Evolutionary conservation across 2,329 filamentous ascomycete genomes (phyloP), one percentile per base, ranked within the genome.

Genomic region (Thelonectria blattea): DNA sequence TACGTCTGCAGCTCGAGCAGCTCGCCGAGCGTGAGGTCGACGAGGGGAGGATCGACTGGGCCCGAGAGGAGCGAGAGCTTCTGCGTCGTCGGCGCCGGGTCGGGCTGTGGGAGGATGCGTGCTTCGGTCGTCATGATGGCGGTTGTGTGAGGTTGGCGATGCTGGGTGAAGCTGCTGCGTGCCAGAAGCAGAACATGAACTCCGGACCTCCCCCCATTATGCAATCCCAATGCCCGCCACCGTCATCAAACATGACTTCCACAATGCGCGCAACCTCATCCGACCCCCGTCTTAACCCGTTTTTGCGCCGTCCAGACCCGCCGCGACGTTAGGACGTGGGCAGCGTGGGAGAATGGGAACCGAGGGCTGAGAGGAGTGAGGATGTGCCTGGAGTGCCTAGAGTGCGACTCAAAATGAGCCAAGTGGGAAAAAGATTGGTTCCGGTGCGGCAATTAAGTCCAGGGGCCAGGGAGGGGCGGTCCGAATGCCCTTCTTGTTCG

Each of bases 1-100:
- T 86, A 81, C 46, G 85, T 88, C 75, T 93, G 91, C 14, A 91
- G 81, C 61, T 90, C 87, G 41, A 93, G 81, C 1, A 93, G 81
- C 71, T 91, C 88, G 6, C 88, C 88, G 8, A 93, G 81, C 0
- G 89, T 92, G 51, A 92, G 77, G 61, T 92, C 86, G 49, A 91
- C 81, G 39, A 93, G 82, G 1, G 88, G 87, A 59, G 90, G 88
- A 65, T 91, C 83, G 45, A 85, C 82, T 2, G 88, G 86, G 1
- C 91, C 91, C 54, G 90, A 81, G 30, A 93, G 83, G 18, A 92
- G 75, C 0, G 90, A 86, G 15, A 82, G 76, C 51, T 72, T 79
- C 64, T 81, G 76, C 34, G 66, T 70, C 51, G 74, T 66, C 45
- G 65, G 67, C 14, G 72, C 58, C 34, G 73, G 67, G 49, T 70